Evolutionary conservation across 495 filamentous ascomycete species (phyloP).

Genomic region (Penicillium steckii): DNA sequence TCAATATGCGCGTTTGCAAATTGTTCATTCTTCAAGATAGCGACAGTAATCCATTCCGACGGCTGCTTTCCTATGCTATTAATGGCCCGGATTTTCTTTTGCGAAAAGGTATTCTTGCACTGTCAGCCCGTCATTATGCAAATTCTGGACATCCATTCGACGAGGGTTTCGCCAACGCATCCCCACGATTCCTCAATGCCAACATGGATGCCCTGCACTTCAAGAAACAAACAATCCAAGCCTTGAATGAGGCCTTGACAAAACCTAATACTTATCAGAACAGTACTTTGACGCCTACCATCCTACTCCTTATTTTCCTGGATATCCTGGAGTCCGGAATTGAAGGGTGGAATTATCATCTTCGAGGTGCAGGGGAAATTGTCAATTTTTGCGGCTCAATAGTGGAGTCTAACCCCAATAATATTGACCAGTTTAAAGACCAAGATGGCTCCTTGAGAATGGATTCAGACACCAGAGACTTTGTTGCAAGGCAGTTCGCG

Average conservation of each 20-base stretch:
- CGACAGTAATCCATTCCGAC: constrained; percentile 51
- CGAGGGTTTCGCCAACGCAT: not conserved
- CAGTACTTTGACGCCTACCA: constrained; percentile 41
- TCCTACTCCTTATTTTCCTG: constrained; percentile 53
- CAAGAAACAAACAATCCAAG: constrained; percentile 47
- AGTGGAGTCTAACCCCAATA: not conserved
- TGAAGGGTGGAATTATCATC: constrained; percentile 48
- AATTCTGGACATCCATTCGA: not conserved
- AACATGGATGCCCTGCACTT: constrained; percentile 46
- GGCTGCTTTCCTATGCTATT: constrained; percentile 44
- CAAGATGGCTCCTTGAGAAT: not conserved
- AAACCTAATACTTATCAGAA: not conserved
- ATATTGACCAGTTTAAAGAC: too few species aligned
- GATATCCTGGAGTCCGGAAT: constrained; percentile 50
- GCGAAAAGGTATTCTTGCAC: not conserved
- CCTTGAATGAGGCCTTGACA: constrained; percentile 25
- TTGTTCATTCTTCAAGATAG: constrained; percentile 53
- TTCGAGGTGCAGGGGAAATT: constrained; percentile 15
- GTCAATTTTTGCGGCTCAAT: constrained; percentile 28
- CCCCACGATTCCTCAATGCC: constrained; percentile 7
- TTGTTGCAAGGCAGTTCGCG: not conserved
- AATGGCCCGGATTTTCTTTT: constrained; percentile 35
- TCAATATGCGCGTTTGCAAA: constrained; percentile 32
- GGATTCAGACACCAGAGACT: not conserved
- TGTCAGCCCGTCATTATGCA: not conserved